A percentile compares a stretch with the other conserved stretches of the same genome.
phyloP scores from a whole-genome alignment of 345 rosid genomes.

The Brassica cretica region DNA sequence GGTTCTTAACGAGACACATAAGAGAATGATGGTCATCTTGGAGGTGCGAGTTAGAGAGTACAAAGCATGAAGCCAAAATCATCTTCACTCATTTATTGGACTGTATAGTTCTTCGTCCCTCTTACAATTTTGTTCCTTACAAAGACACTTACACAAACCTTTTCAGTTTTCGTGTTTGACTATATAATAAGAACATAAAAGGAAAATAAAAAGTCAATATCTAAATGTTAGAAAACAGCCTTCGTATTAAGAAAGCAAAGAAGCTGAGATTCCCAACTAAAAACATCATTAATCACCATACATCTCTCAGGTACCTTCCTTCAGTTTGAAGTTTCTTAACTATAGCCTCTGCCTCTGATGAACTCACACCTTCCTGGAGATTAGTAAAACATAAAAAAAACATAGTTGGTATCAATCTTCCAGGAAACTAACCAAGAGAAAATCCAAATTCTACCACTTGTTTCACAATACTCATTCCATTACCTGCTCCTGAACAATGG shows the following conservation, averaged over 20 bases:
- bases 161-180: constrained; percentile 16
- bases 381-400: not conserved
- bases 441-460: not conserved
- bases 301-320: constrained; percentile 77
- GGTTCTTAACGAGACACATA: not conserved
- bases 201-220: constrained; percentile 14
- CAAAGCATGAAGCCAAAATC: not conserved
- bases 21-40: constrained; percentile 8
- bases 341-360: constrained; percentile 60
- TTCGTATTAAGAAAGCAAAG: constrained; percentile 7
- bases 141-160: constrained; percentile 26
- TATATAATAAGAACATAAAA: constrained; percentile 19
- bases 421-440: not conserved
- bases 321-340: constrained; percentile 73
- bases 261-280: constrained; percentile 12
- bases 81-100: not conserved
- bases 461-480: not conserved
- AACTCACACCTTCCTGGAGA: constrained; percentile 56
- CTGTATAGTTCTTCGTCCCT: not conserved
- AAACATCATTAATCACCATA: constrained; percentile 52
- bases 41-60: not conserved
- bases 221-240: constrained; percentile 9
- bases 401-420: not conserved
- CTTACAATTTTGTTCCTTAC: not conserved
- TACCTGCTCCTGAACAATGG: constrained; percentile 73